phyloP scores from a whole-genome alignment of 176 grass and related monocot genomes.

The Oryza coarctata region DNA sequence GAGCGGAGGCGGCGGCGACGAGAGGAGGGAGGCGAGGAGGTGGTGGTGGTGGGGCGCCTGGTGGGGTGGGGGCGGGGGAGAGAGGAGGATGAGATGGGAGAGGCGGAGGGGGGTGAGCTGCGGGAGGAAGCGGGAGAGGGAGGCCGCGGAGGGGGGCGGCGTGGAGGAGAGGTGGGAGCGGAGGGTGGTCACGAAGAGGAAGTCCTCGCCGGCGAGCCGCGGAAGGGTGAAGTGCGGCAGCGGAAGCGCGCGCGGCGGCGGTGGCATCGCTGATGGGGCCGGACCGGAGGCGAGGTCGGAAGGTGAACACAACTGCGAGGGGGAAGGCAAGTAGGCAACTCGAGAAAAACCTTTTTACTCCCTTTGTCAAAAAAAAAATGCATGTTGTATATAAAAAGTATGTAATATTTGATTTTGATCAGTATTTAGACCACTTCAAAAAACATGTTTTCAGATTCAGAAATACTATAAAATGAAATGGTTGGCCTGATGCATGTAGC shows the following conservation, averaged over 20 bases:
- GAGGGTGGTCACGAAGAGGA: slow-evolving; percentile 53
- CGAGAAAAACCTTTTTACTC: too few relatives aligned
- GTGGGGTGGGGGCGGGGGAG: not conserved
- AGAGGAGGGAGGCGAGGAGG: slow-evolving; percentile 15
- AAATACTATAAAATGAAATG: too few relatives aligned
- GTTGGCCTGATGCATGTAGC: too few relatives aligned
- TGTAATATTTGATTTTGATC: too few relatives aligned
- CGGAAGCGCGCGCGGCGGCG: slow-evolving; percentile 37
- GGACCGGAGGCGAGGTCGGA: too few relatives aligned
- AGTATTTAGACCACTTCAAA: too few relatives aligned
- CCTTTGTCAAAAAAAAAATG: too few relatives aligned
- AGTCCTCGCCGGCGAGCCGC: slow-evolving; percentile 55
- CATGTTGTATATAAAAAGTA: too few relatives aligned
- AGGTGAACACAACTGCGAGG: too few relatives aligned
- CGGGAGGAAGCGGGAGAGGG: slow-evolving; percentile 39
- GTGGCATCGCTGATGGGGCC: not conserved
- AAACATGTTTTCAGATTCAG: too few relatives aligned
- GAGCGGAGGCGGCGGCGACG: slow-evolving; percentile 22
- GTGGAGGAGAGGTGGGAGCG: slow-evolving; percentile 54
- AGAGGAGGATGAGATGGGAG: slow-evolving; percentile 37
- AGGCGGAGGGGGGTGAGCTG: slow-evolving; percentile 37
- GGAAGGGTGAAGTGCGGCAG: slow-evolving; percentile 65
- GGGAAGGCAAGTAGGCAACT: too few relatives aligned
- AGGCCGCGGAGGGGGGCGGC: slow-evolving; percentile 1
- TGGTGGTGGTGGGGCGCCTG: not conserved